Conservation (phyloP, 108 stramenopile species). For the Pseudonitzschia multiseries region DNA sequence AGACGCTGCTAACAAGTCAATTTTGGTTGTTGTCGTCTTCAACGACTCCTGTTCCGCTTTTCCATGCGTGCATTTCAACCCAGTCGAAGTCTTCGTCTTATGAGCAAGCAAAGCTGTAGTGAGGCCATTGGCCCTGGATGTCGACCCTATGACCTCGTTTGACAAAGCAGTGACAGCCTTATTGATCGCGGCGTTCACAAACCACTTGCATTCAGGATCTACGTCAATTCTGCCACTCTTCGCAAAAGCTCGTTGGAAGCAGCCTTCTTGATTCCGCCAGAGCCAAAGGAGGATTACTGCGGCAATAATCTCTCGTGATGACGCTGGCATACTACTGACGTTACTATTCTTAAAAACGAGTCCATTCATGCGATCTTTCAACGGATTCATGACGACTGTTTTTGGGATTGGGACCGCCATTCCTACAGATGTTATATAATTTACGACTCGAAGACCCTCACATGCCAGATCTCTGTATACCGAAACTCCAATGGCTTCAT, state of each 20-base stretch:
- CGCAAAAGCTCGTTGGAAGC: slow-evolving; percentile 57
- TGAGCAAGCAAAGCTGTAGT: slow-evolving; percentile 14
- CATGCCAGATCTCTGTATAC: slow-evolving; percentile 2
- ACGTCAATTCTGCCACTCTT: slow-evolving; percentile 59
- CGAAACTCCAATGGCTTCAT: slow-evolving; percentile 28
- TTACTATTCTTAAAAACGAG: slow-evolving; percentile 30
- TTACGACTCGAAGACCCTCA: slow-evolving; percentile 22
- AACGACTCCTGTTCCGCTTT: slow-evolving; percentile 11
- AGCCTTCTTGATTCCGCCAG: slow-evolving; percentile 62
- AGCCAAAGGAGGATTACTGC: slow-evolving; percentile 69
- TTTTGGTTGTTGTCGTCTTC: slow-evolving; percentile 10
- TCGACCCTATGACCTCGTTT: slow-evolving; percentile 32
- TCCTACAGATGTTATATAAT: slow-evolving; percentile 53
- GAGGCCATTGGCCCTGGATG: slow-evolving; percentile 18
- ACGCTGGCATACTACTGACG: slow-evolving; percentile 21
- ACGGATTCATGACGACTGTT: slow-evolving; percentile 41
- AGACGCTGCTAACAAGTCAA: slow-evolving; percentile 39
- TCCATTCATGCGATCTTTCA: slow-evolving; percentile 50
- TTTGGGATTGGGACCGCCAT: slow-evolving; percentile 72
- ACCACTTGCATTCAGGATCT: slow-evolving; percentile 68
- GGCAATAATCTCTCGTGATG: slow-evolving; percentile 48
- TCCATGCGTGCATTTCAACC: slow-evolving; percentile 14
- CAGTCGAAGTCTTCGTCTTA: slow-evolving; percentile 21
- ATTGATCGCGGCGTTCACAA: slow-evolving; percentile 57
- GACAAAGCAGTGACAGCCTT: slow-evolving; percentile 41